phyloP scores from a whole-genome alignment of 2,329 filamentous ascomycete species.

The Remersonia thermophila region DNA sequence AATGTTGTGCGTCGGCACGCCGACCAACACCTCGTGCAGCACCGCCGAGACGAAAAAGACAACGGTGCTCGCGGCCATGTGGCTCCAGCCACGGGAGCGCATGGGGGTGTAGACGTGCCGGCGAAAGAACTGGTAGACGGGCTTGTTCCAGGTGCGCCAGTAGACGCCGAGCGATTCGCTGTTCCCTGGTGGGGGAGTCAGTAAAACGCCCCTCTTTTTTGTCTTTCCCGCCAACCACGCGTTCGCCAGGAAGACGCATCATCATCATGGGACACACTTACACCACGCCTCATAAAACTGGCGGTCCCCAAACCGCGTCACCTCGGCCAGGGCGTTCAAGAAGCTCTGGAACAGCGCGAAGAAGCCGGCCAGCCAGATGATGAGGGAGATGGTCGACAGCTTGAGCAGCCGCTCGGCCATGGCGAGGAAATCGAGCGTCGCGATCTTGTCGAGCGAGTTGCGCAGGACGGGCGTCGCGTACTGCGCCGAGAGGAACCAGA shows the following conservation, averaged over 20 bases:
- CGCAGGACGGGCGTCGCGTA: constrained; percentile 82
- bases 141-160: constrained; percentile 96
- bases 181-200: constrained; percentile 41
- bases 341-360: constrained; percentile 92
- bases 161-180: constrained; percentile 73
- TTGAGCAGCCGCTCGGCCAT: constrained; percentile 89
- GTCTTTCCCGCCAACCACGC: too few relatives aligned
- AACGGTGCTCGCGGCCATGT: constrained; percentile 55
- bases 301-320: constrained; percentile 81
- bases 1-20: constrained; percentile 86
- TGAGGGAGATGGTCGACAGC: constrained; percentile 83
- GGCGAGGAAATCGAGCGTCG: constrained; percentile 63
- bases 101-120: constrained; percentile 85
- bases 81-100: constrained; percentile 69
- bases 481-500: constrained; percentile 91
- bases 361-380: constrained; percentile 96
- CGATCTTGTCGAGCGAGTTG: constrained; percentile 83
- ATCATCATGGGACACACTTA: too few relatives aligned
- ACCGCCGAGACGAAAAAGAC: constrained; percentile 85
- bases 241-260: too few relatives aligned
- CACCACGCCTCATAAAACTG: constrained; percentile 98
- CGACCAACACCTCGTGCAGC: constrained; percentile 84
- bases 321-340: constrained; percentile 80
- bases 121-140: constrained; percentile 93
- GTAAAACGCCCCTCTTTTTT: too few relatives aligned